Evolutionary conservation across 78 protist species (phyloP).

Genomic region (Guillardia theta): DNA sequence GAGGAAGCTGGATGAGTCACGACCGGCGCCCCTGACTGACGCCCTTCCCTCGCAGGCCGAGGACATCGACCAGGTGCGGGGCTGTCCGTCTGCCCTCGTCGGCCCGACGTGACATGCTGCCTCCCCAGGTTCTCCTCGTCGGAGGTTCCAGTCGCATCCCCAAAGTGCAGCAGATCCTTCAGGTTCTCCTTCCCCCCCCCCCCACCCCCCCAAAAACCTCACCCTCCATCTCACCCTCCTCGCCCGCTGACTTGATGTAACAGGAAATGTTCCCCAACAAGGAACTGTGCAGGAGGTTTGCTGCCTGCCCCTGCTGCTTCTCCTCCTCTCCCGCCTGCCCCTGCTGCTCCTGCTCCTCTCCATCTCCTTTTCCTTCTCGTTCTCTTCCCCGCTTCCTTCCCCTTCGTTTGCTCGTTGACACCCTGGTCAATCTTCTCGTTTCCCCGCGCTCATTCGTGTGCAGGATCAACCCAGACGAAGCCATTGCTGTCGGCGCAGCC

Average conservation of each 20-base stretch:
- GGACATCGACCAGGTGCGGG: not conserved
- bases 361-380: not conserved
- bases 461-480: conserved; percentile 90
- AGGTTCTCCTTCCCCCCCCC: not conserved
- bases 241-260: not conserved
- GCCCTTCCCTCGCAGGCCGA: too few relatives aligned
- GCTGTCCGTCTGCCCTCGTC: not conserved
- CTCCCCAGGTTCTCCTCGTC: conserved; percentile 55
- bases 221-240: not conserved
- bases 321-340: not conserved
- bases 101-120: not conserved
- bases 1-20: too few relatives aligned
- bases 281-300: too few relatives aligned
- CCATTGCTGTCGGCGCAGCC: conserved; percentile 63
- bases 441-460: conserved; percentile 35
- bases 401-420: too few relatives aligned
- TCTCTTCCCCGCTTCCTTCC: not conserved
- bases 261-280: too few relatives aligned
- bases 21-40: too few relatives aligned
- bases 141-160: conserved; percentile 77
- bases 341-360: not conserved
- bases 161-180: conserved; percentile 1
- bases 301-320: not conserved
- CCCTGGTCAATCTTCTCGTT: not conserved
- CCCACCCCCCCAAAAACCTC: not conserved